Percentiles rank a stretch among this genome's conserved stretches.
phyloP scores from a whole-genome alignment of 2,329 filamentous ascomycete species.

The Cladophialophora exuberans region DNA sequence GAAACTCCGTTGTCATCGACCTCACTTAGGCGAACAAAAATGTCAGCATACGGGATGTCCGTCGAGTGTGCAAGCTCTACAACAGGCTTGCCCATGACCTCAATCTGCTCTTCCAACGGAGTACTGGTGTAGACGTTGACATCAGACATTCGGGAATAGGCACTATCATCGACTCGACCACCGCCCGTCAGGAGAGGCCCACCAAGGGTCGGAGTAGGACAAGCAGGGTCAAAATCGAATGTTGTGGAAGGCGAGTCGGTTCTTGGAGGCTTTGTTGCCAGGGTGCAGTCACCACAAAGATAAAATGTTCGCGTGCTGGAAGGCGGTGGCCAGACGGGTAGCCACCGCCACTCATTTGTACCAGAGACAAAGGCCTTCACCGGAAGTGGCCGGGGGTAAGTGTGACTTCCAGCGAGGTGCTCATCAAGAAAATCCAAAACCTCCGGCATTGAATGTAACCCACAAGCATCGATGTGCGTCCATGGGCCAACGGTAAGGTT shows the following conservation, averaged over 20 bases:
- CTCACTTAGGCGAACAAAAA: not conserved
- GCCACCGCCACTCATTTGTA: not conserved
- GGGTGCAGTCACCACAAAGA: not conserved
- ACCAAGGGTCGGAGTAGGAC: not conserved
- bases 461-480: not conserved
- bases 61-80: not conserved
- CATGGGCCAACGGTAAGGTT: not conserved
- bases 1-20: not conserved
- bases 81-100: not conserved
- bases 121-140: not conserved
- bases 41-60: not conserved
- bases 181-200: not conserved
- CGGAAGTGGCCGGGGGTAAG: not conserved
- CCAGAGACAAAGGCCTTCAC: not conserved
- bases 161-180: not conserved
- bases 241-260: not conserved
- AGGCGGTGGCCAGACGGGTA: not conserved
- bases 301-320: not conserved
- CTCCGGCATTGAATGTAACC: not conserved
- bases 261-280: not conserved
- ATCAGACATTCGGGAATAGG: not conserved
- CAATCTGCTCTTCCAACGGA: not conserved
- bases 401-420: not conserved
- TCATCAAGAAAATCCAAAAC: not conserved
- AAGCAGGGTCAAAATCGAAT: not conserved